Evolutionary conservation across 495 filamentous ascomycete genomes (phyloP), one percentile per base, ranked within the genome.

Genomic region (Lentithecium fluviatile): DNA sequence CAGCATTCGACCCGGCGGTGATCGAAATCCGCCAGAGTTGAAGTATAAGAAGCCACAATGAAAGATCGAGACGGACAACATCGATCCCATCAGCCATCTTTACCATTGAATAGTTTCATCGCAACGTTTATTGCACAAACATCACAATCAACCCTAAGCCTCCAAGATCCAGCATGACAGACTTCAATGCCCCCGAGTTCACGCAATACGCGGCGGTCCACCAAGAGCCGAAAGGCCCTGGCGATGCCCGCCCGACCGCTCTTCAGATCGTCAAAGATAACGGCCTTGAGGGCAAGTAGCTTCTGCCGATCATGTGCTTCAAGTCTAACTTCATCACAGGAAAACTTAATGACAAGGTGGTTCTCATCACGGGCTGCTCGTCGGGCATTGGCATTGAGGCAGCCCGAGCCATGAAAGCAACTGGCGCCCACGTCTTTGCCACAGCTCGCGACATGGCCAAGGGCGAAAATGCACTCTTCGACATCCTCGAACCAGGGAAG

Each of bases 331-430:
- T 32, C 32, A 56, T 74, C 6, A 42, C 67, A 32, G 71, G 72
- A 53, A 71, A 72, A 40, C 67, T 79, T 23, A 48, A 47, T 1
- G 74, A 74, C 21, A 88, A 88, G 71, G 82, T 80, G 19, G 78
- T 88, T 62, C 78, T 91, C 45, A 78, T 91, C 26, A 90, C 88
- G 3, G 89, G 89, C 15, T 80, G 83, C 15, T 86, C 84, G 55
- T 81, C 83, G 13, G 81, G 80, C 8, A 76, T 83, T 6, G 80
- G 80, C 1, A 67, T 79, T 40, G 75, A 80, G 54, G 83, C 81
- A 4, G 79, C 77, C 2, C 71, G 66, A 17, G 79, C 78, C 0
- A 56, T 85, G 21, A 70, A 72, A 12, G 69, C 69, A 10, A 76
- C 80, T 0, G 81, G 79, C 17, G 77, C 79, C 8, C 77, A 70